Evolutionary conservation across 495 filamentous ascomycete genomes (phyloP), one percentile per base, ranked within the genome.

Genomic region (Tuber microsphaerosporum): DNA sequence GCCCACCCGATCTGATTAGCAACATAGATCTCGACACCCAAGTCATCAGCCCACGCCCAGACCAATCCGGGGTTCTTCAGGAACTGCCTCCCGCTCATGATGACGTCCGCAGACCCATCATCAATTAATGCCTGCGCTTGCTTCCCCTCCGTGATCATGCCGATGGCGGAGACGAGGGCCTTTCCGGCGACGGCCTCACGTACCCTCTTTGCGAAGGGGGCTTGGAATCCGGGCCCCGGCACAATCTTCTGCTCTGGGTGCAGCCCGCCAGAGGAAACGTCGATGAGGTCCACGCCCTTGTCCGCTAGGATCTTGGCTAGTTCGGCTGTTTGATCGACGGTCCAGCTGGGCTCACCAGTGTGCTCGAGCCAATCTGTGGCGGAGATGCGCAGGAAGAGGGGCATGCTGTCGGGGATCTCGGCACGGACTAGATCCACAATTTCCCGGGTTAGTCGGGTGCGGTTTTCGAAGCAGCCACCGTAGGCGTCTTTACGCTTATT

Each of bases 301-400:
- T 88, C 83, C 14, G 87, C 88, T 0, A 94, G 86, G 41, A 90
- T 81, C 77, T 88, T 88, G 20, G 91, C 90, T 3, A 96, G 85
- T 75, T 83, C 78, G 71, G 89, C 86, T 37, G 87, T 91, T 51
- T 91, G 84, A 41, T 87, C 84, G 48, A 93, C 80, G 45, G 88
- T 87, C 92, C 39, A 41, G 61, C 87, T 87, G 12, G 83, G 77
- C 70, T 84, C 83, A 5, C 84, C 79, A 44, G 85, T 85, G 65
- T 90, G 89, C 72, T 89, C 87, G 79, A 94, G 87, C 89, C 91
- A 92, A 80, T 94, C 92, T 0, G 90, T 90, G 14, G 88, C 88
- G 73, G 89, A 91, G 48, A 81, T 76, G 22, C 92, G 88, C 7
- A 91, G 83, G 82, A 92, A 89, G 5, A 93, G 81, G 0, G 92